phyloP scores from a whole-genome alignment of 768 basidiomycete species.

The Trametes maxima region DNA sequence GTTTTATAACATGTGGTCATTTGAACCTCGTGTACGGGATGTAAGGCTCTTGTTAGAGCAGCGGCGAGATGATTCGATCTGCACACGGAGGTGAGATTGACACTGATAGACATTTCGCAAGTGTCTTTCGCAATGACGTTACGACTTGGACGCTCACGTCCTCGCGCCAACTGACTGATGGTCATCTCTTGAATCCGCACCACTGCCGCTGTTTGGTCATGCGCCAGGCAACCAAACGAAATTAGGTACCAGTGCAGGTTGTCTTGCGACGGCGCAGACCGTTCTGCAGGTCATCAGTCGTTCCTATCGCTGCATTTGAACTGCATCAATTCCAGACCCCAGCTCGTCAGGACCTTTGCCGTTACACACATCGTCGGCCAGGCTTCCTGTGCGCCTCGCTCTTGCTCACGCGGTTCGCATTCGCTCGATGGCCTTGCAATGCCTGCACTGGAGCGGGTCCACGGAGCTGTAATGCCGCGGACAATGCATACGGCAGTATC shows the following conservation, averaged over 20 bases:
- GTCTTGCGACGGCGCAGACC: neutral
- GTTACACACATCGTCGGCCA: neutral
- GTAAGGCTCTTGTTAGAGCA: too few relatives aligned
- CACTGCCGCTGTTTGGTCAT: slow-evolving; percentile 1
- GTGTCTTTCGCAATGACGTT: too few relatives aligned
- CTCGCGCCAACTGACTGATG: too few relatives aligned
- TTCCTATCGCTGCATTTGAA: slow-evolving; percentile 4
- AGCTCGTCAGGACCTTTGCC: too few relatives aligned
- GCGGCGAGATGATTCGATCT: too few relatives aligned
- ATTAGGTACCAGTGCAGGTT: neutral
- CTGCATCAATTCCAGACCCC: neutral
- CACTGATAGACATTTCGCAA: too few relatives aligned
- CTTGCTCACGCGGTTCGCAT: neutral
- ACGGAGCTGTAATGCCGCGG: neutral
- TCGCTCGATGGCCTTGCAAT: slow-evolving; percentile 5
- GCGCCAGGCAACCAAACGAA: slow-evolving; percentile 6
- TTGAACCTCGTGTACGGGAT: too few relatives aligned
- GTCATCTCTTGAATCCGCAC: neutral
- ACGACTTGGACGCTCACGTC: too few relatives aligned
- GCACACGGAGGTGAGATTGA: too few relatives aligned
- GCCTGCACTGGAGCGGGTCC: neutral
- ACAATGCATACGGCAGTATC: neutral
- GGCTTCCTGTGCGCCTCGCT: slow-evolving; percentile 8
- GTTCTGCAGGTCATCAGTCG: slow-evolving; percentile 1
- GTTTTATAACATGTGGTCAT: too few relatives aligned